Percentiles rank a stretch among this genome's conserved stretches.
phyloP scores from a whole-genome alignment of 768 basidiomycete genomes.

The Leccinum disarticulatum region DNA sequence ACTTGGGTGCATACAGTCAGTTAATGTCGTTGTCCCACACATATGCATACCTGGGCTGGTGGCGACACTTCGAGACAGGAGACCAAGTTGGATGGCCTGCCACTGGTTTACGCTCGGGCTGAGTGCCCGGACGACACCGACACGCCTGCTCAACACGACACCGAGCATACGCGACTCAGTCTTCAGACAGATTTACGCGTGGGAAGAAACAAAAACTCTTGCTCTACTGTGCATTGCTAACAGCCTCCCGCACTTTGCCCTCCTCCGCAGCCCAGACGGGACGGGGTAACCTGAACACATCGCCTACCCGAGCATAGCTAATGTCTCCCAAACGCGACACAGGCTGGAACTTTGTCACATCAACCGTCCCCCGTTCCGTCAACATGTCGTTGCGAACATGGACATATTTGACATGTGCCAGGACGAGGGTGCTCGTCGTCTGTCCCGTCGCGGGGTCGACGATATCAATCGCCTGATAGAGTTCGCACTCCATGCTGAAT shows the following conservation, averaged over 20 bases:
- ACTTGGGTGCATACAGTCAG: not conserved
- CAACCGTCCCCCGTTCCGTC: constrained; percentile 36
- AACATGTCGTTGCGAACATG: constrained; percentile 45
- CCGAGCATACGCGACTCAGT: not conserved
- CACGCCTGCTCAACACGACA: too few relatives aligned
- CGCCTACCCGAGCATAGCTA: constrained; percentile 33
- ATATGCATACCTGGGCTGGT: not conserved
- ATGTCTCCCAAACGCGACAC: constrained; percentile 41
- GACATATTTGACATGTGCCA: constrained; percentile 42
- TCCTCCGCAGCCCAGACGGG: constrained; percentile 23
- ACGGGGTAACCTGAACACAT: constrained; percentile 28
- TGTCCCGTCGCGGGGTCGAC: constrained; percentile 31
- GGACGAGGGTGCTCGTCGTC: constrained; percentile 33
- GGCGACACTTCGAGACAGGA: not conserved
- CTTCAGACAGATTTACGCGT: not conserved
- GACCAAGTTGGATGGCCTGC: not conserved
- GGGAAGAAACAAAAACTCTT: not conserved
- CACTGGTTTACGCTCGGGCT: not conserved
- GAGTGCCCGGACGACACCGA: not conserved
- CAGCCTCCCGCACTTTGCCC: constrained; percentile 5
- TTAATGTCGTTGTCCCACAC: not conserved
- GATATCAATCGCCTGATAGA: constrained; percentile 35
- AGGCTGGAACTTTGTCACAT: constrained; percentile 36
- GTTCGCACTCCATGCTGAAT: constrained; percentile 48
- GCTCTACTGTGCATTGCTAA: constrained; percentile 5